A percentile compares a stretch with the other conserved stretches of the same genome.
These are phyloP conservation scores for Hevea brasiliensis DNA, from an alignment of 345 rosid genomes.

Conservation along the genomic window DNA sequence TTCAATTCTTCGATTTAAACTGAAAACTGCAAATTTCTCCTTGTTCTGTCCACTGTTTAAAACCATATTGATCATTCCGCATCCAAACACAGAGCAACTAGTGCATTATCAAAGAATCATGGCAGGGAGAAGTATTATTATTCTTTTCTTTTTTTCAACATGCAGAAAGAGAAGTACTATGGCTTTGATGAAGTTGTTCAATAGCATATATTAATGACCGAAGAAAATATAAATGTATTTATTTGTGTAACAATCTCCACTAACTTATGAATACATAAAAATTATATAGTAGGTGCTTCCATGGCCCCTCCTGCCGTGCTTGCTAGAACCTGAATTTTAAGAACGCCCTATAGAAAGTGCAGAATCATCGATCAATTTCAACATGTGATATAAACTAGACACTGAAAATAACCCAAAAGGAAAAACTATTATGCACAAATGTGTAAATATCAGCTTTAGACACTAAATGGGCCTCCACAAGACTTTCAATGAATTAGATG, in stretches of 20 bases:
- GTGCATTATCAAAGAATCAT: too few relatives aligned
- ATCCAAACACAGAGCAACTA: too few relatives aligned
- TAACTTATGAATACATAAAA: conserved; percentile 29
- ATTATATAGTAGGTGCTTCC: conserved; percentile 21
- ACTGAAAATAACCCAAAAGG: background rate
- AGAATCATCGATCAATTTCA: conserved; percentile 20
- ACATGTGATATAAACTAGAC: conserved; percentile 26
- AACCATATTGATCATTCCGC: too few relatives aligned
- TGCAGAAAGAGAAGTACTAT: too few relatives aligned
- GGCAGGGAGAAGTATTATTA: too few relatives aligned
- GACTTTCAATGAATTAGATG: background rate
- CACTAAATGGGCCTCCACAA: conserved; percentile 18
- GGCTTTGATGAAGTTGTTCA: too few relatives aligned
- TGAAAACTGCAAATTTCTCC: too few relatives aligned
- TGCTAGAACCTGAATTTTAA: conserved; percentile 30
- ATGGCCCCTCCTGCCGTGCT: conserved; percentile 10
- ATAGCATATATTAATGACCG: background rate
- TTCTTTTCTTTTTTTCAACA: too few relatives aligned
- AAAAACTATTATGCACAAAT: conserved; percentile 39
- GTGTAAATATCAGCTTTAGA: conserved; percentile 12
- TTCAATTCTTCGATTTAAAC: too few relatives aligned
- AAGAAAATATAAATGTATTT: conserved; percentile 9
- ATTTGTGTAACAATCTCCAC: conserved; percentile 30
- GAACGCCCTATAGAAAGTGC: conserved; percentile 37
- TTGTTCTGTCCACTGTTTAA: too few relatives aligned